phyloP scores from a whole-genome alignment of 352 stramenopile species.

The Pythium vanterpoolii region DNA sequence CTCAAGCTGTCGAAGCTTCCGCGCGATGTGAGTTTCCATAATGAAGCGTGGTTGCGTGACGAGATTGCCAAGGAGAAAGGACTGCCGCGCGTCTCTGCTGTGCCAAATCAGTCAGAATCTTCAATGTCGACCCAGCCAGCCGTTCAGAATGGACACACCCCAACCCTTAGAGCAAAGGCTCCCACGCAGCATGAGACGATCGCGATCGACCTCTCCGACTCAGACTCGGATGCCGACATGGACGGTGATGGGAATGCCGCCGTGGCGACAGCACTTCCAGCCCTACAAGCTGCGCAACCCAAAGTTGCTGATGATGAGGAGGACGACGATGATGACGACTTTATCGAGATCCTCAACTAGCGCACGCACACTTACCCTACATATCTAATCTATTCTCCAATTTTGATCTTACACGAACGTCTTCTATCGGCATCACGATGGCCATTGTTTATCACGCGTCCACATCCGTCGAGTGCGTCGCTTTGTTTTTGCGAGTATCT shows the following conservation, averaged over 20 bases:
- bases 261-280: neutral
- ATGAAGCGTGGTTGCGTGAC: conserved; percentile 64
- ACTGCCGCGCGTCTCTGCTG: neutral
- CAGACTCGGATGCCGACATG: conserved; percentile 3
- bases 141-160: neutral
- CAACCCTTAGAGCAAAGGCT: neutral
- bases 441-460: neutral
- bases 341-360: conserved; percentile 19
- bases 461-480: too few species aligned
- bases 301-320: too few species aligned
- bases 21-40: conserved; percentile 60
- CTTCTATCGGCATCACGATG: too few species aligned
- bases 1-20: conserved; percentile 67
- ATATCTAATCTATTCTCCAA: conserved; percentile 13
- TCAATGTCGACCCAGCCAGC: neutral
- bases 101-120: too few species aligned
- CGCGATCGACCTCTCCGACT: conserved; percentile 17
- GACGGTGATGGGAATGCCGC: neutral
- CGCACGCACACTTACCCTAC: neutral
- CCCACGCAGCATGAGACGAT: conserved; percentile 10
- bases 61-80: conserved; percentile 67
- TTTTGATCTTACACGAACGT: neutral
- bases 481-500: too few species aligned
- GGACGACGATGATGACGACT: conserved; percentile 17
- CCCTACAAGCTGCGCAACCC: too few species aligned